Evolutionary conservation across 2,329 filamentous ascomycete genomes (phyloP), one percentile per base, ranked within the genome.

Genomic region (Epichloe glyceriae): DNA sequence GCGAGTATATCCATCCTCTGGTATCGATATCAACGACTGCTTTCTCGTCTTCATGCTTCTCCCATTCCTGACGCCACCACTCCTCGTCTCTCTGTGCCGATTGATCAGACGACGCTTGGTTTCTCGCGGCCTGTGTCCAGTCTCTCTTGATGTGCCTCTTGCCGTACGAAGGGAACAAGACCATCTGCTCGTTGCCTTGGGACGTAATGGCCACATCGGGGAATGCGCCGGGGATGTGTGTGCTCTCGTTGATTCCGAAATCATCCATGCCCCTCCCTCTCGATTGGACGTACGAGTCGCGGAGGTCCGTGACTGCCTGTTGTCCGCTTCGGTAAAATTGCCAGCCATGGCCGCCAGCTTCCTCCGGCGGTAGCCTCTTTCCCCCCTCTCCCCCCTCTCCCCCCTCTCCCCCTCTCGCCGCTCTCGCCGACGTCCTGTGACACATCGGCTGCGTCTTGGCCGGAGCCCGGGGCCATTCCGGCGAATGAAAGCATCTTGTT

Each of bases 1-100:
- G 91, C 39, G 82, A 81, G 66, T 95, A 98, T 48, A 97, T 79
- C 93, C 94, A 98, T 14, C 93, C 93, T 58, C 91, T 79, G 22
- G 98, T 88, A 64, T 98, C 91, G 5, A 97, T 88, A 62, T 97
- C 91, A 1, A 96, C 86, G 4, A 96, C 73, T 0, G 90, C 88
- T 64, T 85, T 86, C 60, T 89, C 83, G 53, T 91, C 83, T 64
- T 95, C 86, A 49, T 84, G 78, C 54, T 78, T 78, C 52, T 90
- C 81, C 86, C 87, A 95, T 61, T 91, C 82, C 50, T 80, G 72
- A 41, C 77, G 79, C 83, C 86, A 91, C 64, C 85, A 90, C 39
- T 88, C 82, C 43, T 81, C 77, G 55, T 88, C 82, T 43, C 73
- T 75, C 34, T 77, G 70, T 2, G 69, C 67, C 22, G 68, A 66